Conservation (phyloP, 768 basidiomycete species). For the Macrolepiota dolichaula region DNA sequence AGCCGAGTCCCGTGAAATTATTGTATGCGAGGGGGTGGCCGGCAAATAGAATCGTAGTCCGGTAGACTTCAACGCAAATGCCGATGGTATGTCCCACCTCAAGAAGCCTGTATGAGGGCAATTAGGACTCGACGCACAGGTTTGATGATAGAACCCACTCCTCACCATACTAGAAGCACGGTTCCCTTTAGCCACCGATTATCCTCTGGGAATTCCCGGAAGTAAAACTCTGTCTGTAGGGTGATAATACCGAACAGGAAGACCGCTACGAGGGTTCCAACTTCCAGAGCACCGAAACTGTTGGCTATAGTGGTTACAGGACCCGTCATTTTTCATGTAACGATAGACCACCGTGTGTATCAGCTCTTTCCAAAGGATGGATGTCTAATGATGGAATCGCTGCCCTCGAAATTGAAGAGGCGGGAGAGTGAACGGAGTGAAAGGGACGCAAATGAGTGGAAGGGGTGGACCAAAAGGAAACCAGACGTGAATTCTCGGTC, state of each 20-base stretch:
- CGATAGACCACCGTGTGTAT: not conserved
- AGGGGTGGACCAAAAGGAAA: not conserved
- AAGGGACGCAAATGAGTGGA: not conserved
- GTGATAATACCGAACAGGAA: conserved; percentile 17
- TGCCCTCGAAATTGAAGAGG: not conserved
- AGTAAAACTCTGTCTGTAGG: conserved; percentile 15
- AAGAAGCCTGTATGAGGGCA: conserved; percentile 6
- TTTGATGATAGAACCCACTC: not conserved
- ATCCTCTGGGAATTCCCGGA: conserved; percentile 11
- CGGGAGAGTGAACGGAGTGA: not conserved
- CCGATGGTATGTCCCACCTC: conserved; percentile 13
- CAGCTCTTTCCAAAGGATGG: not conserved
- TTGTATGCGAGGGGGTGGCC: not conserved
- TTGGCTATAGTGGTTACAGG: not conserved
- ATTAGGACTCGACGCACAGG: not conserved
- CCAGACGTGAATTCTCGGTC: not conserved
- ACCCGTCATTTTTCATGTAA: not conserved
- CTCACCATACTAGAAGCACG: not conserved
- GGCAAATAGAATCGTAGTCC: not conserved
- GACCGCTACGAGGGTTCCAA: conserved; percentile 16
- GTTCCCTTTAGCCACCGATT: not conserved
- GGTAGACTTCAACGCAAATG: conserved; percentile 13
- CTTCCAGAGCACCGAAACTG: conserved; percentile 17
- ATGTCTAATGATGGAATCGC: not conserved
- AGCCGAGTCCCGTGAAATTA: conserved; percentile 6